phyloP scores from a whole-genome alignment of 2,329 filamentous ascomycete species.

The Periglandula ipomoeae region DNA sequence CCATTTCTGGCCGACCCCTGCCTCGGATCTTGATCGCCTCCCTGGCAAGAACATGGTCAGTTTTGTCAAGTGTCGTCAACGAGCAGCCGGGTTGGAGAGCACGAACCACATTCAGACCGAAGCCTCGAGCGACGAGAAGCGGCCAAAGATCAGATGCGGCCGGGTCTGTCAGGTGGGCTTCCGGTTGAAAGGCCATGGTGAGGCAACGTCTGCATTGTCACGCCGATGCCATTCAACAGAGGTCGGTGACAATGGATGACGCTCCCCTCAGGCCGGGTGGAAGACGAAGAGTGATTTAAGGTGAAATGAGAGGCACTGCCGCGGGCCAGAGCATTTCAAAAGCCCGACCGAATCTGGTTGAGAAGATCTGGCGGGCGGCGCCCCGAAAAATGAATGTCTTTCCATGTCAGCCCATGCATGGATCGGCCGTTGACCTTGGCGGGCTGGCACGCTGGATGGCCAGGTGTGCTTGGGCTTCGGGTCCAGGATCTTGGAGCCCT shows the following conservation, averaged over 20 bases:
- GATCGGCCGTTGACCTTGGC: no score
- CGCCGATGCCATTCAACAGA: background rate
- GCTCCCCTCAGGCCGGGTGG: background rate
- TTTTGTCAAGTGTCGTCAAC: background rate
- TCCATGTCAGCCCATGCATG: no score
- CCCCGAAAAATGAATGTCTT: no score
- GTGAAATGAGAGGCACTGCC: no score
- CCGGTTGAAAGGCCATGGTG: constrained; percentile 5
- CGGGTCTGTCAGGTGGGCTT: background rate
- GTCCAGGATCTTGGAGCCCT: background rate
- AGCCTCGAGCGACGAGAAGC: constrained; percentile 3
- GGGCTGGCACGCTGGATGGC: no score
- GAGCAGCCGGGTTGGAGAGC: background rate
- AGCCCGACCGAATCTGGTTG: no score
- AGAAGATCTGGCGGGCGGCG: no score
- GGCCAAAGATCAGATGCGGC: constrained; percentile 1
- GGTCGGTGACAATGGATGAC: background rate
- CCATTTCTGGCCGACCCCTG: constrained; percentile 26
- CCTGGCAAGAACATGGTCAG: background rate
- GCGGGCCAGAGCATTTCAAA: no score
- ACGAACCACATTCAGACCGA: constrained; percentile 7
- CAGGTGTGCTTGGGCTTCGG: background rate
- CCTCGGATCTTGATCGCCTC: constrained; percentile 19
- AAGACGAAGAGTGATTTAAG: no score
- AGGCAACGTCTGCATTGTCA: constrained; percentile 4